A percentile compares a stretch with the other conserved stretches of the same genome.
Conservation (phyloP, 331 rosid genomes). For the Stylosanthes scabra region DNA sequence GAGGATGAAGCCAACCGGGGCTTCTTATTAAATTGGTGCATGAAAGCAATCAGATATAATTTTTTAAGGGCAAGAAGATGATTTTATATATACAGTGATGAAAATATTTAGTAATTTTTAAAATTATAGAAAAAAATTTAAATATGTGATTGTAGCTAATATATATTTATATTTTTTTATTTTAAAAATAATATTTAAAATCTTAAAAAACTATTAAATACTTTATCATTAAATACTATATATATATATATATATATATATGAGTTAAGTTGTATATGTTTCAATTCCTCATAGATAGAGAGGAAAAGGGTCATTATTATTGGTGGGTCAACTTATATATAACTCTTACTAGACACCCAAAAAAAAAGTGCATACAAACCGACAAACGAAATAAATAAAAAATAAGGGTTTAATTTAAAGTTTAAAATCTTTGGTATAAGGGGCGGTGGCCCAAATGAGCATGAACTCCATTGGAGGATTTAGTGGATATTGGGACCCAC, state of each 20-base stretch:
- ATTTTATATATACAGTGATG: no score
- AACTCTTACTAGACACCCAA: not conserved
- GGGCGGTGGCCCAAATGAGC: constrained; percentile 46
- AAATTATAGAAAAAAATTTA: no score
- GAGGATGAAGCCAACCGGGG: not conserved
- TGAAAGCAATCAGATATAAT: not conserved
- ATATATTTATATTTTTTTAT: no score
- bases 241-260: no score
- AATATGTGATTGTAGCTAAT: no score
- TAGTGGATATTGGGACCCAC: constrained; percentile 63
- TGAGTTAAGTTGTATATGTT: not conserved
- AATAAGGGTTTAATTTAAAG: not conserved
- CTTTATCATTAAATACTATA: no score
- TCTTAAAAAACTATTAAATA: no score
- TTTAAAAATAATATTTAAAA: no score
- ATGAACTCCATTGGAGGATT: constrained; percentile 44
- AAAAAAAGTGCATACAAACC: not conserved
- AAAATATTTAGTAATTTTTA: no score
- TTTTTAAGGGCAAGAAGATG: no score
- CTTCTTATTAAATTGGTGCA: not conserved
- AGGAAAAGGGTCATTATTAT: not conserved
- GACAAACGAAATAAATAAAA: not conserved
- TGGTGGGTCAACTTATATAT: constrained; percentile 6
- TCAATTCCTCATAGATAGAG: not conserved
- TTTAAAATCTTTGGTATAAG: not conserved